A percentile compares a stretch with the other conserved stretches of the same genome.
These are phyloP conservation scores for Lolium multiflorum DNA, from an alignment of 176 grass and related monocot species.

Conservation along the genomic window DNA sequence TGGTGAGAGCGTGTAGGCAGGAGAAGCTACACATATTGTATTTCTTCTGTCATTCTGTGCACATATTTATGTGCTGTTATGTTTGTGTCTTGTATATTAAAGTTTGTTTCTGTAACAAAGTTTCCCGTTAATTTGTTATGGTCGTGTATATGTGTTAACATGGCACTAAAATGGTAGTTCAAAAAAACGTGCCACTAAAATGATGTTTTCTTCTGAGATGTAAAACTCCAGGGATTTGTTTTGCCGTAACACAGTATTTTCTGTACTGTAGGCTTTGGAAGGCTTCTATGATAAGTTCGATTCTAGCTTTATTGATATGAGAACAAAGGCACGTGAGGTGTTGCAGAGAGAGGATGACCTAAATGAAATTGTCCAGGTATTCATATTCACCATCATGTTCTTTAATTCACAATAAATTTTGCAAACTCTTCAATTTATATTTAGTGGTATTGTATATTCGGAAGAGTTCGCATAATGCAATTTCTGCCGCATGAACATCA, in stretches of 20 bases:
- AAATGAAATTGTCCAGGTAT: constrained; percentile 97
- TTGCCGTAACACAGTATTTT: constrained; percentile 6
- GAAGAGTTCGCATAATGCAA: background rate
- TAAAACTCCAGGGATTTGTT: background rate
- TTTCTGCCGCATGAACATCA: background rate
- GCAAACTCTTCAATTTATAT: background rate
- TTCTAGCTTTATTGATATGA: constrained; percentile 77
- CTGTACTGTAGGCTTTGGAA: constrained; percentile 71
- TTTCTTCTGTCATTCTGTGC: constrained; percentile 8
- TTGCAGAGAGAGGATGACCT: constrained; percentile 91
- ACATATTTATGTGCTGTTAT: background rate
- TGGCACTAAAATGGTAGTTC: background rate
- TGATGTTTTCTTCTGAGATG: background rate
- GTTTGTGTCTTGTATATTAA: background rate
- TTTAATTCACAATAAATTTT: background rate
- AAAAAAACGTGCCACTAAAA: background rate
- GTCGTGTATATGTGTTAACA: background rate
- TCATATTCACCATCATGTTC: constrained; percentile 18
- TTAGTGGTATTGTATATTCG: constrained; percentile 6
- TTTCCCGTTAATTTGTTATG: background rate
- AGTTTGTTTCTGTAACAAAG: background rate
- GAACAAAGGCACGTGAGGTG: constrained; percentile 92
- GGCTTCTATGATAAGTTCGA: constrained; percentile 87
- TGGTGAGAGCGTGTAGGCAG: background rate
- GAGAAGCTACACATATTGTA: background rate